phyloP scores from a whole-genome alignment of 2,329 filamentous ascomycete species.

The Didymella glomerata region DNA sequence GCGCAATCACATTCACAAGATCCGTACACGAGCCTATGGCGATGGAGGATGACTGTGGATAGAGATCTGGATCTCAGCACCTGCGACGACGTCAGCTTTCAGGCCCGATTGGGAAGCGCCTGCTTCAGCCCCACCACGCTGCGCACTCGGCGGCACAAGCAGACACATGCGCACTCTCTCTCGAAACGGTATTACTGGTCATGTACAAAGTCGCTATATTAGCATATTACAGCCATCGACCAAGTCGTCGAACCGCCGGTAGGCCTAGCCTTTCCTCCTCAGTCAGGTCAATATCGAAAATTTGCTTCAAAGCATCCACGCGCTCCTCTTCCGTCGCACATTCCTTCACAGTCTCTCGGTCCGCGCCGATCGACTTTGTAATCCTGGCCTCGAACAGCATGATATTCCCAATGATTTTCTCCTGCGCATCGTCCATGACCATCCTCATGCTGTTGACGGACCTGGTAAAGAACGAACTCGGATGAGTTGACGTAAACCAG shows the following conservation, averaged over 20 bases:
- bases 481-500: slow-evolving; percentile 32
- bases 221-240: neutral
- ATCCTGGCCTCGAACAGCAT: slow-evolving; percentile 17
- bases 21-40: no score
- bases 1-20: no score
- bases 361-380: slow-evolving; percentile 4
- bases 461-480: slow-evolving; percentile 27
- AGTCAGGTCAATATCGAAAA: slow-evolving; percentile 17
- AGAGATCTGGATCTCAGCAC: no score
- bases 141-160: no score
- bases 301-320: slow-evolving; percentile 5
- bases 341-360: slow-evolving; percentile 10
- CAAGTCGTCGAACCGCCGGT: neutral
- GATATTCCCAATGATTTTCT: slow-evolving; percentile 20
- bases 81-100: no score
- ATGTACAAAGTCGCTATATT: no score
- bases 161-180: neutral
- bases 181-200: neutral
- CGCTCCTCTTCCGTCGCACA: slow-evolving; percentile 20
- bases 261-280: slow-evolving; percentile 13
- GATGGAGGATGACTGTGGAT: no score
- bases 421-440: slow-evolving; percentile 20
- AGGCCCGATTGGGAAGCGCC: no score
- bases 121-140: no score
- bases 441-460: slow-evolving; percentile 27